Conservation (phyloP, 2,329 filamentous ascomycete species). For the Botrytis paeoniae region DNA sequence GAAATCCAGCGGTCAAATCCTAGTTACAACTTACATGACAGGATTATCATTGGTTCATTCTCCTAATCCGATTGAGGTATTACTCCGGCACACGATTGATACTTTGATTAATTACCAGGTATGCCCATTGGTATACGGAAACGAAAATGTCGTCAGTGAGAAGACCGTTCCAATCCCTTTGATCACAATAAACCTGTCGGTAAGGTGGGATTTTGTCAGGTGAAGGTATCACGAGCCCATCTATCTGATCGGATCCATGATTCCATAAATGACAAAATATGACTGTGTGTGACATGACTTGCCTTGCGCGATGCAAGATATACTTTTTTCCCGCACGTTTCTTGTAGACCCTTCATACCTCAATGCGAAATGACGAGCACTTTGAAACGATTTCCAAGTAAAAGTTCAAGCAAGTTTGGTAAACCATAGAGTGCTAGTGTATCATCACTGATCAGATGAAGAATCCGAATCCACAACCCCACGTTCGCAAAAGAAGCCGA, state of each 20-base stretch:
- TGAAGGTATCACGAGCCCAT: constrained; percentile 2
- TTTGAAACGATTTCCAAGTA: constrained; percentile 1
- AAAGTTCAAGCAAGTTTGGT: background rate
- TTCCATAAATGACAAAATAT: background rate
- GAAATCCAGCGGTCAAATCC: background rate
- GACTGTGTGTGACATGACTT: constrained; percentile 6
- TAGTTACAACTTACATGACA: background rate
- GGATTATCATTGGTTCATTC: background rate
- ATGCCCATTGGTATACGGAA: background rate
- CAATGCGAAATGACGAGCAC: background rate
- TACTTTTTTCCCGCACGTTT: background rate
- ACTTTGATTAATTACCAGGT: background rate
- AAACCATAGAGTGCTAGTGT: background rate
- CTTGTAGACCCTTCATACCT: background rate
- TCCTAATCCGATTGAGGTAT: background rate
- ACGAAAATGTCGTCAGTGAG: background rate
- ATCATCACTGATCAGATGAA: constrained; percentile 6
- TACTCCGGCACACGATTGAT: background rate
- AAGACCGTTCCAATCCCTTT: background rate
- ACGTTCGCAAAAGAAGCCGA: background rate
- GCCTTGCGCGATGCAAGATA: constrained; percentile 4
- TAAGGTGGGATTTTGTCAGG: background rate
- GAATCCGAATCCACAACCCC: background rate
- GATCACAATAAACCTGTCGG: background rate
- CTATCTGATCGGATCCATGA: background rate